Evolutionary conservation across 148 eudicot genomes (phyloP).

Genomic region (Polygonum maritimum): DNA sequence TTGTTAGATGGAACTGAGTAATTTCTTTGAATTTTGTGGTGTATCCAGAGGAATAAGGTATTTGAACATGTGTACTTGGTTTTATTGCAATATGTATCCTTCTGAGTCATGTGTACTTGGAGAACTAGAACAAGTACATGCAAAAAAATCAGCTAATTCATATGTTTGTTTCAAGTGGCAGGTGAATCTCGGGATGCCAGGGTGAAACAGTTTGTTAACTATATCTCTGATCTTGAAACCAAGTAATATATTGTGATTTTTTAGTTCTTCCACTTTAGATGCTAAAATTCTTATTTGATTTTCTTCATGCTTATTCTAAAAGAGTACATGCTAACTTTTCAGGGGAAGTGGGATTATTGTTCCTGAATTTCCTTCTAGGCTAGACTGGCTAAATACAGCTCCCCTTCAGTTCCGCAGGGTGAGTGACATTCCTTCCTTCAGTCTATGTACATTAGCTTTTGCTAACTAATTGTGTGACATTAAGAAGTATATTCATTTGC

Average conservation of each 20-base stretch:
- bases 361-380: conserved; percentile 88
- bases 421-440: conserved; percentile 16
- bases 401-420: conserved; percentile 90
- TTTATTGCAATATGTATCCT: no score
- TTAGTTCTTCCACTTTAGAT: not conserved
- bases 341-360: conserved; percentile 61
- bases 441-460: not conserved
- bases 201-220: conserved; percentile 67
- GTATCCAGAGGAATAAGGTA: not conserved
- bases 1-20: not conserved
- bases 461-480: not conserved
- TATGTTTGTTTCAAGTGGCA: conserved; percentile 11
- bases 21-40: not conserved
- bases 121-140: not conserved
- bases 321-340: conserved; percentile 10
- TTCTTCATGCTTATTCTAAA: not conserved
- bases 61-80: no score
- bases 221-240: conserved; percentile 72
- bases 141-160: no score
- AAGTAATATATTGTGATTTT: conserved; percentile 24
- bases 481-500: not conserved
- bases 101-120: not conserved
- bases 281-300: not conserved
- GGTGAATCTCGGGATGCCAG: conserved; percentile 48
- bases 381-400: conserved; percentile 90